These are phyloP conservation scores for Dentipellis fragilis DNA, from an alignment of 768 basidiomycete species.

Conservation along the genomic window DNA sequence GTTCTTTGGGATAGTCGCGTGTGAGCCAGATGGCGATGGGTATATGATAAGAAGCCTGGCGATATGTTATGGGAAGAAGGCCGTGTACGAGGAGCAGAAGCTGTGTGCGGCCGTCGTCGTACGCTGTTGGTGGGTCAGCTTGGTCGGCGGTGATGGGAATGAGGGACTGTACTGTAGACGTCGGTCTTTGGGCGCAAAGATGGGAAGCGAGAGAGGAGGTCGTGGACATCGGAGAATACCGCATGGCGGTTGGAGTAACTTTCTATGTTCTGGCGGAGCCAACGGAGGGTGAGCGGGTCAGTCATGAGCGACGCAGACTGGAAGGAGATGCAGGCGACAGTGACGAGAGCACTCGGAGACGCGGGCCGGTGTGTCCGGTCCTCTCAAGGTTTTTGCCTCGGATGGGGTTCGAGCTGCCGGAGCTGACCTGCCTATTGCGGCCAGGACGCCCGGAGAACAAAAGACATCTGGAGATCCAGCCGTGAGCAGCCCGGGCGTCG, in stretches of 20 bases:
- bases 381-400: neutral
- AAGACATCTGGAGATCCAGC: too few relatives aligned
- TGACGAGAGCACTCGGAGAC: neutral
- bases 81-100: conserved; percentile 88
- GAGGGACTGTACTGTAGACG: conserved; percentile 49
- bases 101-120: conserved; percentile 91
- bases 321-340: neutral
- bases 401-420: neutral
- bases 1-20: conserved; percentile 68
- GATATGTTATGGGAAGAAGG: conserved; percentile 78
- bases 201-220: conserved; percentile 40
- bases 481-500: too few relatives aligned
- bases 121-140: conserved; percentile 40
- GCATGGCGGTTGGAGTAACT: conserved; percentile 46
- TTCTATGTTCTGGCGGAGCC: conserved; percentile 57
- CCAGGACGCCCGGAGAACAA: neutral
- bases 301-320: neutral
- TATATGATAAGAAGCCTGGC: conserved; percentile 78
- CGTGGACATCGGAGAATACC: conserved; percentile 55
- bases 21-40: conserved; percentile 86
- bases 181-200: conserved; percentile 72
- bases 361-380: neutral
- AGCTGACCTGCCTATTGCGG: neutral
- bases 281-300: conserved; percentile 33
- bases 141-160: conserved; percentile 7